Conservation (phyloP, 306 rosid species). For the Vicia faba region DNA sequence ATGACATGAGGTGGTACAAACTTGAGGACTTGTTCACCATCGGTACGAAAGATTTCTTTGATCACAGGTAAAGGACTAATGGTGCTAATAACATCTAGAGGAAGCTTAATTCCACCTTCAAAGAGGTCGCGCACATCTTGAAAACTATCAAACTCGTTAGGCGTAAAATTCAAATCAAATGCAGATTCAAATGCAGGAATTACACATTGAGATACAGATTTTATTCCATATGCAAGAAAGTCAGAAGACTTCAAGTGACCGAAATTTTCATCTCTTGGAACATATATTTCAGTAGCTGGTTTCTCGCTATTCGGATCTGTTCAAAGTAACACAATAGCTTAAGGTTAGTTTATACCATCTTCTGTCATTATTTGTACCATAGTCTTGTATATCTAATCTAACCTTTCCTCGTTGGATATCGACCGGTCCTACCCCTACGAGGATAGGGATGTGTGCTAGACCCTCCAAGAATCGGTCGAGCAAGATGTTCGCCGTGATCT, state of each 20-base stretch:
- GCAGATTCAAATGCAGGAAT: conserved; percentile 55
- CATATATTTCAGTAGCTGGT: conserved; percentile 62
- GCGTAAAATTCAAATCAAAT: conserved; percentile 40
- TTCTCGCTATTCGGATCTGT: conserved; percentile 67
- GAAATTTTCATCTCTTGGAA: conserved; percentile 86
- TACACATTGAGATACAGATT: conserved; percentile 57
- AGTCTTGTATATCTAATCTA: conserved; percentile 2
- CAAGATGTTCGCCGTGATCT: conserved; percentile 27
- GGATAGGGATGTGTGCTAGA: conserved; percentile 69
- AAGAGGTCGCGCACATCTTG: conserved; percentile 63
- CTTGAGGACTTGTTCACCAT: conserved; percentile 63
- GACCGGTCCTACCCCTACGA: conserved; percentile 88
- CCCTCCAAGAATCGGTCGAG: conserved; percentile 79
- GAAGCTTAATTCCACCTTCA: conserved; percentile 66
- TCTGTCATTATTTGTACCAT: too few species aligned
- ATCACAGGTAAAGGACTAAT: conserved; percentile 56
- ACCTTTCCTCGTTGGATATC: conserved; percentile 58
- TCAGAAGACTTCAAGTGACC: conserved; percentile 77
- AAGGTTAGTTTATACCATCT: too few species aligned
- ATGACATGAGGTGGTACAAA: conserved; percentile 67
- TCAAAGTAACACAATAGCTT: not conserved
- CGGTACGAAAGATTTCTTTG: conserved; percentile 69
- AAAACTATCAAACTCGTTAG: conserved; percentile 63
- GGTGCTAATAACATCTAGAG: conserved; percentile 42
- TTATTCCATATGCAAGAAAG: conserved; percentile 58